Evolutionary conservation across 352 stramenopile species (phyloP), one percentile per base, ranked within the genome.

Genomic region (Phytopythium delawarense): DNA sequence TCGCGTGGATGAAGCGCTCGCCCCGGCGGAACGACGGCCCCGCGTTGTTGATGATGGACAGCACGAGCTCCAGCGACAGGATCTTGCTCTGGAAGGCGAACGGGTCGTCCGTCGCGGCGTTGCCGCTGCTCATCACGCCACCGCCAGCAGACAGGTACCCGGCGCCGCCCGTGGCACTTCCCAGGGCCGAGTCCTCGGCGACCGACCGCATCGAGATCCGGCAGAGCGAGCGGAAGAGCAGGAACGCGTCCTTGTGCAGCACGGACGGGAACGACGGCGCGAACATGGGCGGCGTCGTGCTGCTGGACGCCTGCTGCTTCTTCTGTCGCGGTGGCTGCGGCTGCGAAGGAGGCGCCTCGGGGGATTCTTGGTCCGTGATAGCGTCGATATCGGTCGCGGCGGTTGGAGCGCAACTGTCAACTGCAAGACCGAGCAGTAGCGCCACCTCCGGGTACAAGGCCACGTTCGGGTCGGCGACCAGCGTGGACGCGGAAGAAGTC

Each of bases 211-310:
- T 92, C 5, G 85, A 92, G 42, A 94, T 92, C 23, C 85, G 81
- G 71, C 98, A 99, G 11, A 99, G 81, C 9, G 97, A 98, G 4
- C 98, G 89, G 66, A 99, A 99, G 16, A 99, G 75, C 61, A 99
- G 76, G 63, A 99, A 99, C 12, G 93, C 91, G 74, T 99, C 98
- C 60, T 98, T 98, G 78, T 99, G 97, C 49, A 98, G 95, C 63
- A 98, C 83, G 0, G 96, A 99, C 6, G 93, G 83, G 72, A 99
- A 99, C 16, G 81, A 75, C 28, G 82, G 74, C 18, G 75, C 67
- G 59, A 81, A 87, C 48, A 82, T 66, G 16, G 75, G 74, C 42
- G 78, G 61, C 20, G 74, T 68, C 23, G 65, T 32, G 18, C 60
- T 61, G 42, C 52, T n/a, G 23, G 56, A 40, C 23, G 58, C 23